Base-by-base conservation (phyloP, 768 basidiomycete species). In the Boletellus sp. region DNA sequence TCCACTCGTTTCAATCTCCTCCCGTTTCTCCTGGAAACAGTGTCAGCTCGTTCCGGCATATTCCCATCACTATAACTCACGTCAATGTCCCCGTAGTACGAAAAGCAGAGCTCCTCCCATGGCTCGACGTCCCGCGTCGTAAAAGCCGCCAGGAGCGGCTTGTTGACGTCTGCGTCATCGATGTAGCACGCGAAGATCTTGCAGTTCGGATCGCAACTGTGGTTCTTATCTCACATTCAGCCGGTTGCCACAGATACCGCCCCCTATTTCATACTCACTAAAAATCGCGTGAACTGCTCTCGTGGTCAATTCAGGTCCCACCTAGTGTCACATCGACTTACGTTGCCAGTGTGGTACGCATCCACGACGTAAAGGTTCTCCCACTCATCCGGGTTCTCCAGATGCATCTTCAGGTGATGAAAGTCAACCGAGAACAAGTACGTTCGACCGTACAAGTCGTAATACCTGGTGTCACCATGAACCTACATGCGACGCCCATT, bases 141-240 rank as follows among this genome's bases (percentile, higher is more conserved):
- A 64, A 90, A 93, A 11, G 90, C 71, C 0, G 79, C 72, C 8
- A 92, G 61, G 12, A 85, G 63, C 0, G 89, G 88, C 60, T 87
- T 89, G 11, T 81, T 72, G 15, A 85, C 59, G 56, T 90, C 80
- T 12, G 79, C 76, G 45, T 92, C 90, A 56, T 91, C 85, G 66
- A 90, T 83, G 57, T 93, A 89, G 39, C 80, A 84, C 0, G 88
- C 74, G n/a, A 76, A 75, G 19, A 93, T 76, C 6, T 64, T 63
- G 55, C 85, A 84, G 62, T 95, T 96, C 0, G 93, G 93, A 49
- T 91, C 85, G 59, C 94, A 95, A 16, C 87, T 91, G 57, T 96
- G 92, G 56, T 95, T 96, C 91, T 94, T 51, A 3, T 24, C 16
- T 26, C 35, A 6, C 17, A 3, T 15, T 57, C 40, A 47, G 35